Conservation (phyloP, 495 filamentous ascomycete species). For the Trichoderma parareesei region DNA sequence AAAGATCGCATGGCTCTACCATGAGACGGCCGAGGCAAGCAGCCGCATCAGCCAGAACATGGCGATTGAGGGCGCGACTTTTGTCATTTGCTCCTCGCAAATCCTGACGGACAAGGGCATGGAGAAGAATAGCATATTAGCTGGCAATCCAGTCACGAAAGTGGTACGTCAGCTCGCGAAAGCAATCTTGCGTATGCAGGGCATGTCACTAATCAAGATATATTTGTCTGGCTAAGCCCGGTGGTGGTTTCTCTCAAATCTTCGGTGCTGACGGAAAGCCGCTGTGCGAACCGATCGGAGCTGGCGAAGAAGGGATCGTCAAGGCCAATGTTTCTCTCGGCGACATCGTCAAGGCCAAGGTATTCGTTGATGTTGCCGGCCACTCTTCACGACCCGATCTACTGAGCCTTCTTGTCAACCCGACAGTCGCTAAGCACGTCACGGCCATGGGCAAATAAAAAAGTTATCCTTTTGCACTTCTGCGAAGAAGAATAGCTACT, state of each 20-base stretch:
- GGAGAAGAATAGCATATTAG: conserved; percentile 22
- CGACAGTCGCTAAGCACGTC: conserved; percentile 14
- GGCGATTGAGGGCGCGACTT: conserved; percentile 36
- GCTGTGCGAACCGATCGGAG: conserved; percentile 22
- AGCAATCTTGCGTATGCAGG: background rate
- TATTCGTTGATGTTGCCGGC: conserved; percentile 31
- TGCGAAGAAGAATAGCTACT: no score
- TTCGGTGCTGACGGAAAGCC: conserved; percentile 41
- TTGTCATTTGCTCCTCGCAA: conserved; percentile 34
- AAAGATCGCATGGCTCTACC: conserved; percentile 21
- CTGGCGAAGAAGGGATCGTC: conserved; percentile 26
- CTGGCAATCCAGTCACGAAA: conserved; percentile 21
- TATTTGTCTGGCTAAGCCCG: conserved; percentile 15
- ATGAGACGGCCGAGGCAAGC: conserved; percentile 18
- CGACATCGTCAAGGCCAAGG: conserved; percentile 21
- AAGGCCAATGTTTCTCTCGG: conserved; percentile 32
- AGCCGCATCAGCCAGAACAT: conserved; percentile 20
- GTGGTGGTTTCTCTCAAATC: conserved; percentile 36
- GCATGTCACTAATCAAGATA: background rate
- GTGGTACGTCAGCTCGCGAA: background rate
- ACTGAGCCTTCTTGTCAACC: conserved; percentile 33
- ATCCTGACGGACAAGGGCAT: conserved; percentile 25
- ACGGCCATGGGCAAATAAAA: conserved; percentile 8
- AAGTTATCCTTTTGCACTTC: no score
- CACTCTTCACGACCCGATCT: conserved; percentile 42